Evolutionary conservation across 1,139 yeast genomes (phyloP), one percentile per base, ranked within the genome.

Genomic region (Candida sp.): DNA sequence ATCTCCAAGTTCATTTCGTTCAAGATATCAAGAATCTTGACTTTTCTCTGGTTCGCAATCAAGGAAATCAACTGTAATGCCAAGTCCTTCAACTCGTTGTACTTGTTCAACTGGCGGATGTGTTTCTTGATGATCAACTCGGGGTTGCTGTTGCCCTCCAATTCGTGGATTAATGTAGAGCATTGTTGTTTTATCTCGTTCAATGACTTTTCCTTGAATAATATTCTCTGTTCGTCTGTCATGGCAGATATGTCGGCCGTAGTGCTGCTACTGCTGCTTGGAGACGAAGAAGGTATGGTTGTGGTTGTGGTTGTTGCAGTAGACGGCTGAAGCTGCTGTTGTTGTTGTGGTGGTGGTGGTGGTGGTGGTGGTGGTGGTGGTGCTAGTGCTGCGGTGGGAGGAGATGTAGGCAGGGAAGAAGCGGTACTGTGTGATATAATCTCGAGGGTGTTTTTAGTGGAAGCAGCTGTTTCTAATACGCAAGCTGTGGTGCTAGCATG

Each of bases 41-140:
- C 65, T 45, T 74, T 67, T 49, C 80, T 68, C 53, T 77, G 81
- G 52, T 78, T 81, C 2, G 85, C 84, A 46, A 81, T 80, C 72
- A 79, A 68, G 33, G 78, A 71, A 27, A 81, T 75, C 53, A 82
- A 63, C 3, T 77, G 78, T 55, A 80, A 63, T 1, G 85, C 84
- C 17, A 77, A 71, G 58, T 80, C 85, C 54, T 77, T 75, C 47
- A 81, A 63, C 50, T 80, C 85, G 56, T 81, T 76, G 61, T 81
- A 81, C 52, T 69, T 64, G 49, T 75, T 72, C 46, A 81, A 63
- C 55, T 73, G 73, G 48, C 65, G 60, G 35, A 81, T 74, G 55
- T 81, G 85, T 48, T 63, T 67, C 51, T 73, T 73, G 37, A 78
- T 75, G 3, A 80, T 70, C 4, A 70, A 65, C 49, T 63, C 72